These are phyloP conservation scores for Candida sphagnicola DNA, from an alignment of 805 yeast species.

Conservation along the genomic window DNA sequence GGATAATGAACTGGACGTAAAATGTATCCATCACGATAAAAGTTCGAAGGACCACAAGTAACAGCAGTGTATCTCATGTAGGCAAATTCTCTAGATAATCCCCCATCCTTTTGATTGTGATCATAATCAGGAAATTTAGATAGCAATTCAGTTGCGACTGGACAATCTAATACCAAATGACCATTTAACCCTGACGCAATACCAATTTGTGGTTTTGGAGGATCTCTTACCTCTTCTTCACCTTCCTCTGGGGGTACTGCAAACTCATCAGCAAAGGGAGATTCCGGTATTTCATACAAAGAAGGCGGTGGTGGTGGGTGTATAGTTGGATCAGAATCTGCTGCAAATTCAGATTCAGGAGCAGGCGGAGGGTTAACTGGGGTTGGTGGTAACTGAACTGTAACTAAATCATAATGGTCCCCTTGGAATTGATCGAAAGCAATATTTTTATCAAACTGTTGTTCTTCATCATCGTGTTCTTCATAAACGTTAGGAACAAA, in stretches of 20 bases:
- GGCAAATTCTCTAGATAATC: constrained; percentile 50
- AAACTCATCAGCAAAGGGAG: constrained; percentile 28
- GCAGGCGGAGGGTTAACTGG: constrained; percentile 11
- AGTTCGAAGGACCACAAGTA: constrained; percentile 67
- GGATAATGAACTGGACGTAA: constrained; percentile 55
- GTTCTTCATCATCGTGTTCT: constrained; percentile 36
- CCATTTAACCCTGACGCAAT: constrained; percentile 38
- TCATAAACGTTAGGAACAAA: constrained; percentile 42
- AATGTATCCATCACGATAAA: constrained; percentile 51
- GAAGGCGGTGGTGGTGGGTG: constrained; percentile 6
- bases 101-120: constrained; percentile 31
- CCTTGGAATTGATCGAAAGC: constrained; percentile 38
- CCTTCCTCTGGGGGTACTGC: constrained; percentile 26
- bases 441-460: constrained; percentile 35
- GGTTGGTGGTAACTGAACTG: constrained; percentile 20
- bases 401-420: constrained; percentile 38
- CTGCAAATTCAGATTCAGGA: constrained; percentile 25
- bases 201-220: constrained; percentile 31
- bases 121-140: constrained; percentile 39
- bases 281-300: constrained; percentile 11
- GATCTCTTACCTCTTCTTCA: constrained; percentile 27
- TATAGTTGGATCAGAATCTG: constrained; percentile 3
- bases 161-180: constrained; percentile 45
- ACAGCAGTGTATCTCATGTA: constrained; percentile 63
- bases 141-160: constrained; percentile 40